Percentiles rank a stretch among this genome's conserved stretches.
These are phyloP conservation scores for Rhizopogon rudus DNA, from an alignment of 768 basidiomycete species.

Conservation along the genomic window DNA sequence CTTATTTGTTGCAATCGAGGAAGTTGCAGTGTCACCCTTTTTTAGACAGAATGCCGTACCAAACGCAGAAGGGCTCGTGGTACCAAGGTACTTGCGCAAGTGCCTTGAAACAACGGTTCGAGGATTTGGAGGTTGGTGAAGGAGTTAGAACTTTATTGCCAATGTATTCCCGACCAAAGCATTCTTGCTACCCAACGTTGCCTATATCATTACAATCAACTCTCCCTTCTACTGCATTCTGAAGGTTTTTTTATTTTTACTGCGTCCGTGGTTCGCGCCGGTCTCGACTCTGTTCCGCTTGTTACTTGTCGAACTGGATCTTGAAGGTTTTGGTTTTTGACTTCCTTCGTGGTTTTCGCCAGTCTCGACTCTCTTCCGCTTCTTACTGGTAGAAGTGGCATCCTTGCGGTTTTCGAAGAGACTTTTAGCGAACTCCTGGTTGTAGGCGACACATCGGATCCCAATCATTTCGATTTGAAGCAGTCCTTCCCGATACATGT, in stretches of 20 bases:
- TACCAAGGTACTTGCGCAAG: constrained; percentile 56
- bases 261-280: neutral
- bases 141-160: neutral
- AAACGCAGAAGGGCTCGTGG: constrained; percentile 30
- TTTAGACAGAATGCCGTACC: neutral
- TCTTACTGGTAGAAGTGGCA: neutral
- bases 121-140: constrained; percentile 16
- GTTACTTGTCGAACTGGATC: neutral
- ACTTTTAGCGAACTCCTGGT: constrained; percentile 10
- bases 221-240: neutral
- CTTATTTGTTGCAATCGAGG: constrained; percentile 67
- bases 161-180: neutral
- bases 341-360: neutral
- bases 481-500: constrained; percentile 24
- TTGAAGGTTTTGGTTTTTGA: neutral
- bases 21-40: constrained; percentile 69
- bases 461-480: constrained; percentile 23
- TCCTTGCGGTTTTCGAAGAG: constrained; percentile 6
- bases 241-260: neutral
- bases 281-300: neutral
- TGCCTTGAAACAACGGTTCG: constrained; percentile 58
- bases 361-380: neutral
- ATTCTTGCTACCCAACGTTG: neutral
- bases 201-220: neutral
- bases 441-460: constrained; percentile 16